Base-by-base conservation (phyloP, 148 eudicot genomes). In the Arbutus unedo region DNA sequence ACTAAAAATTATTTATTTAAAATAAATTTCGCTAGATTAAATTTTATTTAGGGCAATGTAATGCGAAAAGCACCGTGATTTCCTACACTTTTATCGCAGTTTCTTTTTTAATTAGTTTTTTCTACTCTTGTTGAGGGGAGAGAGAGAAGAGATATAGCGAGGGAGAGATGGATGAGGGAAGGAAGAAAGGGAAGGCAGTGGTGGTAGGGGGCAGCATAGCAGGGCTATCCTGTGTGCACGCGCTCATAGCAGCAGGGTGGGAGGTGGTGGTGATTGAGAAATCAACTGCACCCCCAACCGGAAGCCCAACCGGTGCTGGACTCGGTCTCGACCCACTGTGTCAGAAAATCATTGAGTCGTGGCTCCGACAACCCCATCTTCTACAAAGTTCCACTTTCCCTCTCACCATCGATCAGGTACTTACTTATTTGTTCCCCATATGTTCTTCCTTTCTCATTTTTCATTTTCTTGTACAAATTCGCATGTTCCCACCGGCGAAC, bases 161-260 rank as follows among this genome's bases (percentile, higher is more conserved):
- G 72, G 44, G 70, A 81, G 82, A 21, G 77, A 80, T 57, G 83
- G 54, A 48, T 6, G 77, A 74, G 21, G 60, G 15, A 21, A 49
- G 55, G 79, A 77, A 44, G 82, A 82, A 67, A 75, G 83, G 70
- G 57, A 93, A 89, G 86, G 94, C 93, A 66, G 88, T 94, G 82
- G 90, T 94, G 81, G 97, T 94, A 13, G 97, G 98, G 79, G 98
- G 98, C 21, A 94, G 98, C 87, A 90, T 93, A 85, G 93, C 91
- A 3, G 98, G 98, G 2, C 76, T 91, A 21, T 91, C 89, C 57
- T 84, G 88, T 80, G 92, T 91, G 5, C 95, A 91, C 88, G 91
- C 97, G 41, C 97, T 94, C 6, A 78, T 78, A 14, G n/a, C 73
- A 45, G 91, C 95, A 3, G 97, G 98, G 21, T 94, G 98, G 96